These are phyloP conservation scores for Colletotrichum sp. DNA, from an alignment of 2,329 filamentous ascomycete species.

Conservation along the genomic window DNA sequence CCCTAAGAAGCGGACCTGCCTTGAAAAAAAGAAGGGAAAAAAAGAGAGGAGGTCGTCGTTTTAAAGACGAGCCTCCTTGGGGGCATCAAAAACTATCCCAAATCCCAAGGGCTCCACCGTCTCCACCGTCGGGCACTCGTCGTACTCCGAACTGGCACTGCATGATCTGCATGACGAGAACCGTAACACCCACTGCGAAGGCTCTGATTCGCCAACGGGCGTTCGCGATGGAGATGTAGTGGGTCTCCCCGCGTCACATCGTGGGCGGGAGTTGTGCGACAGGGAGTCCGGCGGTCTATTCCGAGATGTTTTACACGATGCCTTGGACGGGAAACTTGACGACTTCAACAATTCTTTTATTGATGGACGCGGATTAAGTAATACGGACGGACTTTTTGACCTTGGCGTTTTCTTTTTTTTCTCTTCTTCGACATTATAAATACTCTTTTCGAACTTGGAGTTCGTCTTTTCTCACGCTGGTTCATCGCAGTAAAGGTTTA, in stretches of 20 bases:
- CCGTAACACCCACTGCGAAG: background rate
- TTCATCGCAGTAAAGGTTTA: background rate
- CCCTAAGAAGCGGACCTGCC: background rate
- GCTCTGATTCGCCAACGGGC: background rate
- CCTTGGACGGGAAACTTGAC: background rate
- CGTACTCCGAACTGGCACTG: background rate
- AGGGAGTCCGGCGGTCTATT: background rate
- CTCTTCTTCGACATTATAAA: background rate
- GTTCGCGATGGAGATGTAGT: background rate
- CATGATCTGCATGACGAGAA: constrained; percentile 3
- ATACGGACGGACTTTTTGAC: background rate
- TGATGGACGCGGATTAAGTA: background rate
- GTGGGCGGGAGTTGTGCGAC: background rate
- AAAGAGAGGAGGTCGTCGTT: background rate
- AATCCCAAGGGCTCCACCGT: background rate
- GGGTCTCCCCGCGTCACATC: background rate
- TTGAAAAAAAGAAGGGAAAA: background rate
- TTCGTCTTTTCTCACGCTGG: background rate
- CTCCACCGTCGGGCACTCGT: background rate
- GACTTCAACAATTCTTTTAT: background rate
- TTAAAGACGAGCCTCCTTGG: background rate
- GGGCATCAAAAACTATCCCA: background rate
- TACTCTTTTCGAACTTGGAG: background rate
- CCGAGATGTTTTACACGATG: background rate
- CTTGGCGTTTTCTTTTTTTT: background rate